Evolutionary conservation across 73 alveolate species (phyloP), one percentile per base, ranked within the genome.

Genomic region (Tetrahymena malaccensis): DNA sequence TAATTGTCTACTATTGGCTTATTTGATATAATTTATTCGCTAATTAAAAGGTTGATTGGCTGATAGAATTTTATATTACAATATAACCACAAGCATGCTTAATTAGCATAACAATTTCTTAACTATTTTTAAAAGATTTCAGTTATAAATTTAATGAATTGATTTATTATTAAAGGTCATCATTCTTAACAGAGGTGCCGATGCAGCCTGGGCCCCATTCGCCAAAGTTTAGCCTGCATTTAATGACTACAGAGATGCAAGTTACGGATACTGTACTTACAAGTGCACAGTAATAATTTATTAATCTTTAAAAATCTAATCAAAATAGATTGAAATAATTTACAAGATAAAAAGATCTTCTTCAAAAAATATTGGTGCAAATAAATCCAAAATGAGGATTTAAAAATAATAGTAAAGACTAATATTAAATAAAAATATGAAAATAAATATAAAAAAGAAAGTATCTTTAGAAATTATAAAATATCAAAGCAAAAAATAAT

Each of bases 201-300:
- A 98, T 22, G 99, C 98, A 43, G 99, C 99, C 3, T 99, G 99
- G 99, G 94, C 93, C 12, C 96, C 97, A 35, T 98, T 97, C 94
- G 70, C 98, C 25, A 84, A 89, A 25, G 94, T 94, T 21, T 93
- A 85, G 40, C 98, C 99, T 43, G 96, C 98, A 11, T 97, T 97
- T 84, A 44, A 93, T 56, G 98, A 96, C 27, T 99, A 96, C 97
- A 85, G 99, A 85, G 99, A 99, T 95, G 99, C 99, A 22, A 95
- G 98, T 35, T 94, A 95, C 96, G 99, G 99, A 84, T 94, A 96
- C 34, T 99, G 99, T 94, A 93, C 99, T 22, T 99, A 98, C 95
- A 96, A 97, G 56, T 98, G 99, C 97, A 98, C 98, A 10, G 97
- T 97, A 44, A 70, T 3, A 27, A 70, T n/a, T 93, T n/a, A n/a